Conservation (phyloP, 176 grass and related monocot genomes). For the Hordeum vulgare region DNA sequence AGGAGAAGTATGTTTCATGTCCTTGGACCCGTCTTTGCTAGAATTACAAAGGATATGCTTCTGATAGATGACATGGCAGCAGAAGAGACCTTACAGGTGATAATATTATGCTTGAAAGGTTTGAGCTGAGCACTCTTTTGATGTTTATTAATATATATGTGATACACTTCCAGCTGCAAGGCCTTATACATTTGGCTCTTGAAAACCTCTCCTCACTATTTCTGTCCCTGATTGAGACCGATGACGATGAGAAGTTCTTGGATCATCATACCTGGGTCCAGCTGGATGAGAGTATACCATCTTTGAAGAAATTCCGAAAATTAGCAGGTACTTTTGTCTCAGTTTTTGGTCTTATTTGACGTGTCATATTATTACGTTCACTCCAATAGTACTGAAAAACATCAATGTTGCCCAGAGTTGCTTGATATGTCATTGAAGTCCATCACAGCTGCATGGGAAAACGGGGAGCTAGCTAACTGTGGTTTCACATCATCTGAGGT, state of each 20-base stretch:
- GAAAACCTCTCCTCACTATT: slow-evolving; percentile 81
- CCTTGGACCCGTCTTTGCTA: slow-evolving; percentile 78
- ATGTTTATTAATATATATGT: slow-evolving; percentile 31
- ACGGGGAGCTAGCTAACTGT: slow-evolving; percentile 59
- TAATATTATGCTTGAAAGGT: slow-evolving; percentile 15
- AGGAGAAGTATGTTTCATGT: slow-evolving; percentile 73
- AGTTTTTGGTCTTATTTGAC: neutral
- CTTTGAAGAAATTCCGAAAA: slow-evolving; percentile 76
- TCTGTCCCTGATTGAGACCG: slow-evolving; percentile 51
- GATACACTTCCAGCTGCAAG: slow-evolving; percentile 69
- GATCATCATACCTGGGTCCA: slow-evolving; percentile 46
- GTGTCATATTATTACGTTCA: neutral
- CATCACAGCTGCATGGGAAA: slow-evolving; percentile 82
- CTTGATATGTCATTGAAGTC: slow-evolving; percentile 97
- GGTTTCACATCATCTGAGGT: slow-evolving; percentile 43
- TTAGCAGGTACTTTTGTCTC: slow-evolving; percentile 51
- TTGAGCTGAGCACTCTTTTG: neutral
- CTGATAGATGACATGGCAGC: slow-evolving; percentile 95
- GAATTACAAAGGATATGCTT: slow-evolving; percentile 89
- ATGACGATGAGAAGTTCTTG: slow-evolving; percentile 36
- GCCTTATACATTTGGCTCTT: slow-evolving; percentile 77
- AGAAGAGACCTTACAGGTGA: slow-evolving; percentile 90
- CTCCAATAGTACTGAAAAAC: slow-evolving; percentile 15
- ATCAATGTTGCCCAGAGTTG: slow-evolving; percentile 52
- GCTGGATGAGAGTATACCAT: slow-evolving; percentile 56